These are phyloP conservation scores for Alternaria angustiovoidea DNA, from an alignment of 2,329 filamentous ascomycete genomes.

Conservation along the genomic window DNA sequence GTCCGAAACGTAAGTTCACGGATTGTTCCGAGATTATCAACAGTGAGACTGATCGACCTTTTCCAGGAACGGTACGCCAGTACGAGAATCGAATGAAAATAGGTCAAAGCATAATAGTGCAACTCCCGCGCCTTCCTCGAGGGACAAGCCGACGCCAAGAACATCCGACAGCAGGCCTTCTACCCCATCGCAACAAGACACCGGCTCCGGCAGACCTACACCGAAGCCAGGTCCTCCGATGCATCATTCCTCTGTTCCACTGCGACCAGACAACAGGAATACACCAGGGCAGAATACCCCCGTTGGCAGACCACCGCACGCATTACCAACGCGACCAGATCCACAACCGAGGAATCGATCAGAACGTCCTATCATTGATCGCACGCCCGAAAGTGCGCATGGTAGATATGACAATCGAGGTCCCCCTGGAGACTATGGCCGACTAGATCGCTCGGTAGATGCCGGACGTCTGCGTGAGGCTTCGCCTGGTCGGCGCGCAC, in stretches of 20 bases:
- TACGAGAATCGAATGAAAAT: slow-evolving; percentile 26
- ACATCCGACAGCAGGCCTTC: slow-evolving; percentile 17
- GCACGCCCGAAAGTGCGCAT: slow-evolving; percentile 34
- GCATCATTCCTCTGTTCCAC: slow-evolving; percentile 32
- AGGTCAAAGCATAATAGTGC: slow-evolving; percentile 21
- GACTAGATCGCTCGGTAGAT: slow-evolving; percentile 55
- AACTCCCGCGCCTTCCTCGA: slow-evolving; percentile 18
- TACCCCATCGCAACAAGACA: slow-evolving; percentile 28
- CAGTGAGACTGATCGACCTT: slow-evolving; percentile 23
- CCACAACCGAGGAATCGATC: slow-evolving; percentile 58
- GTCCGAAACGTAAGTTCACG: slow-evolving; percentile 37
- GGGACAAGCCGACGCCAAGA: slow-evolving; percentile 30
- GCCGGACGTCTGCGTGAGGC: slow-evolving; percentile 48
- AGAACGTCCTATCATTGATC: slow-evolving; percentile 44
- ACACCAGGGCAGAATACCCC: slow-evolving; percentile 35
- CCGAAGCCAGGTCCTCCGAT: slow-evolving; percentile 25
- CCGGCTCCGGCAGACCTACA: slow-evolving; percentile 9
- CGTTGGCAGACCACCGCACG: slow-evolving; percentile 45
- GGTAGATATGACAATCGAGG: slow-evolving; percentile 46
- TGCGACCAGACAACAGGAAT: slow-evolving; percentile 45
- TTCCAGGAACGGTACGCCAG: slow-evolving; percentile 37
- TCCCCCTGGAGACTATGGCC: slow-evolving; percentile 53
- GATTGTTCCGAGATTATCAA: neutral
- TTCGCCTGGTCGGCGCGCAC: slow-evolving; percentile 51
- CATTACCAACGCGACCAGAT: slow-evolving; percentile 67